Conservation (phyloP, 805 yeast genomes). For the Diddensiella caesifluorescens region DNA sequence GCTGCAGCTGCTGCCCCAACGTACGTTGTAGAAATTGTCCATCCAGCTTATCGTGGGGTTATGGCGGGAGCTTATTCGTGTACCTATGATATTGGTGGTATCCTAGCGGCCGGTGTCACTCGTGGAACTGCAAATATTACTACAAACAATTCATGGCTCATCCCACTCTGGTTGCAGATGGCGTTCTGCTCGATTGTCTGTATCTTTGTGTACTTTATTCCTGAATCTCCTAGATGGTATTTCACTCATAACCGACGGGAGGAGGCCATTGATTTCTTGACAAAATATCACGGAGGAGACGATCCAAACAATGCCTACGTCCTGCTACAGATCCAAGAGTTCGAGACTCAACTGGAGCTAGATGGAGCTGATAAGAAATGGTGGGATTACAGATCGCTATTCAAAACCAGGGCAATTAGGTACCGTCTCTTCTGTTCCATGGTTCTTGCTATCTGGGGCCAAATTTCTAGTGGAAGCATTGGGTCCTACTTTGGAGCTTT, state of each 20-base stretch:
- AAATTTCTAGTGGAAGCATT: constrained; percentile 10
- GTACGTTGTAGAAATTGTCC: constrained; percentile 16
- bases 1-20: constrained; percentile 15
- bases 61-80: constrained; percentile 10
- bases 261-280: constrained; percentile 11
- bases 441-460: constrained; percentile 8
- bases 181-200: constrained; percentile 6
- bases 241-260: constrained; percentile 13
- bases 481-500: constrained; percentile 12
- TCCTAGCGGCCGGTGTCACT: constrained; percentile 8
- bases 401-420: constrained; percentile 12
- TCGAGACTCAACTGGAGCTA: constrained; percentile 7
- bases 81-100: constrained; percentile 32
- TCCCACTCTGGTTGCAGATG: constrained; percentile 15
- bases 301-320: constrained; percentile 10
- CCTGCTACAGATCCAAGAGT: constrained; percentile 9
- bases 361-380: constrained; percentile 14
- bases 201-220: constrained; percentile 7
- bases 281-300: constrained; percentile 12
- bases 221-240: constrained; percentile 19
- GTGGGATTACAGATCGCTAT: constrained; percentile 16
- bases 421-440: constrained; percentile 10
- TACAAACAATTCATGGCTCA: constrained; percentile 9
- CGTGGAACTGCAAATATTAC: background rate
- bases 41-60: constrained; percentile 17